Conservation (phyloP, 805 yeast species). For the Nakazawaea sp. region DNA sequence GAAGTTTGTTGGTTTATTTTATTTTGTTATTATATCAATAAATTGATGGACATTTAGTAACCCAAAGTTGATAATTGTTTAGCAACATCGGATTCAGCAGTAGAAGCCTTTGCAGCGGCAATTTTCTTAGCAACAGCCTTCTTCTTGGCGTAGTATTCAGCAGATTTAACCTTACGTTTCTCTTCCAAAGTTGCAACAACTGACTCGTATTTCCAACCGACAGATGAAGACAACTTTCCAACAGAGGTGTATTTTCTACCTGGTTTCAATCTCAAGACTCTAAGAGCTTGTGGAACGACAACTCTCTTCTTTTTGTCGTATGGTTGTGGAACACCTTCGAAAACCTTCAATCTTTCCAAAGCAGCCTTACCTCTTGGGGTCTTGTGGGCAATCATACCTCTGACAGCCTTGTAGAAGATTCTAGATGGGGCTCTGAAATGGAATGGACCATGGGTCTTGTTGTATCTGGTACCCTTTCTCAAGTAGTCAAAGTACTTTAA, state of each 20-base stretch:
- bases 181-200: conserved; percentile 97
- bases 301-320: conserved; percentile 99
- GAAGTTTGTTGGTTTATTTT: conserved; percentile 1
- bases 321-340: conserved; percentile 99
- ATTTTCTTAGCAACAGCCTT: conserved; percentile 91
- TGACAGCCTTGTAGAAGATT: conserved; percentile 98
- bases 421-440: conserved; percentile 99
- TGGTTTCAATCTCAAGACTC: conserved; percentile 98
- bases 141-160: conserved; percentile 99
- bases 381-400: conserved; percentile 99
- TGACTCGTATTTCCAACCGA: conserved; percentile 99
- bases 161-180: conserved; percentile 98
- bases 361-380: conserved; percentile 99
- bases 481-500: conserved; percentile 99
- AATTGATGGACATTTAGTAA: conserved; percentile 71
- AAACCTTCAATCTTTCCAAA: conserved; percentile 97
- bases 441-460: conserved; percentile 99
- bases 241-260: conserved; percentile 99
- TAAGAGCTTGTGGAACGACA: conserved; percentile 99
- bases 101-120: conserved; percentile 76
- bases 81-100: conserved; percentile 87
- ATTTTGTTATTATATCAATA: conserved; percentile 11
- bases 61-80: conserved; percentile 95
- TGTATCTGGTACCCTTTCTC: conserved; percentile 98
- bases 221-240: conserved; percentile 92